Base-by-base conservation (phyloP, 106 monocot genomes). In the Gastrodia elata region DNA sequence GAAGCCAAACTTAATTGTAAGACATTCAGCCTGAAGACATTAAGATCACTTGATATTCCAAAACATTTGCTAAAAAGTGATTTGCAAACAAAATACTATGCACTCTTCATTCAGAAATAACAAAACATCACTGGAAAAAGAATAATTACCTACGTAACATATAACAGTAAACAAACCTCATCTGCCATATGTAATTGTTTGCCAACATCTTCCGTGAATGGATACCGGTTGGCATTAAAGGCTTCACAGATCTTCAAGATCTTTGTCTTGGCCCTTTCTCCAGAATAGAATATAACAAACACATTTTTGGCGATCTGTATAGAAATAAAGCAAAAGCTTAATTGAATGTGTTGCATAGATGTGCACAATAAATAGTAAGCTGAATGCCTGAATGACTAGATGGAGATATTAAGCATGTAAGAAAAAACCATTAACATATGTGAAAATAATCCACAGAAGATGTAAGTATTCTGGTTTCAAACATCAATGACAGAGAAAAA, bases 201-300 rank as follows among this genome's bases (percentile, higher is more conserved):
- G 78, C 87, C 76, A 30, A 87, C 16, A 5, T 98, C 93, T 38
- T 98, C 97, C 35, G 85, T 81, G 73, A 98, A 93, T 76, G 90
- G 88, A 59, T 98, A 98, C 27, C 93, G 82, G 70, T 93, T 93
- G 73, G 97, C 97, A 68, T 88, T 87, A 87, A 98, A 98, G 72
- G 97, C 97, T 84, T 98, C 93, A 76, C 97, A 98, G 67, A 98
- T 98, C 84, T 98, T 98, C 8, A 98, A 76, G 77, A 93, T 93
- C 77, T 98, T 98, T 64, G 78, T 48, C 81, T 98, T 98, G 79
- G 93, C 93, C 87, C 91, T 90, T 72, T 93, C 97, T 73, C 97
- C 97, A 73, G 97, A 98, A 72, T 85, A 93, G 75, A 98, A 98
- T 35, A 98, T 81, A 2, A 93, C 82, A 85, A 98, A 98, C 10